Conservation (phyloP, 2,329 filamentous ascomycete species). For the Colletotrichum cereale region DNA sequence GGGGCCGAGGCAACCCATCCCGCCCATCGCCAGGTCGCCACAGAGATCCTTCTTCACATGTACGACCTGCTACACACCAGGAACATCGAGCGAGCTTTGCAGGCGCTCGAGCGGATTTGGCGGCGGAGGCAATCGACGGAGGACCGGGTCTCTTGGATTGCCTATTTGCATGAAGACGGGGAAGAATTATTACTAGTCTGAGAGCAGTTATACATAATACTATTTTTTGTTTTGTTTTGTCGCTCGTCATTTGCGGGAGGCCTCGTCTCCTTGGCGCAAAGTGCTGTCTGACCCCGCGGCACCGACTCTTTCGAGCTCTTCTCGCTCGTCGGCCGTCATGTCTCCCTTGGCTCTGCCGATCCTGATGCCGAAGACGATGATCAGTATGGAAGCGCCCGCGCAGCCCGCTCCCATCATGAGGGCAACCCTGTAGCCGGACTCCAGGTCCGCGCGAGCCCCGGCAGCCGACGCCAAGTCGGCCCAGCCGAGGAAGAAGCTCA, state of each 20-base stretch:
- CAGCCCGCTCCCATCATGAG: not conserved
- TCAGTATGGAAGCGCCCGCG: not conserved
- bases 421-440: not conserved
- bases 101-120: not conserved
- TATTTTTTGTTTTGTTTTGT: not conserved
- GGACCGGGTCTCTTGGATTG: not conserved
- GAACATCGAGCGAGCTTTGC: not conserved
- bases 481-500: constrained; percentile 10
- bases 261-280: not conserved
- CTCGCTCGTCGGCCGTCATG: not conserved
- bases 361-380: not conserved
- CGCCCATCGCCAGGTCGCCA: not conserved
- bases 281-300: not conserved
- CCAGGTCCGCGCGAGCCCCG: not conserved
- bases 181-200: not conserved
- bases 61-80: not conserved
- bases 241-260: not conserved
- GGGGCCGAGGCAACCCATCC: not conserved
- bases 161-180: not conserved
- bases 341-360: not conserved
- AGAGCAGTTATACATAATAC: not conserved
- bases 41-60: not conserved
- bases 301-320: not conserved
- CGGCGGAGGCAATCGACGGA: not conserved
- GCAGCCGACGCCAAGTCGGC: not conserved